Conservation (phyloP, 1,284 basidiomycete species). For the Inonotus hispidus region DNA sequence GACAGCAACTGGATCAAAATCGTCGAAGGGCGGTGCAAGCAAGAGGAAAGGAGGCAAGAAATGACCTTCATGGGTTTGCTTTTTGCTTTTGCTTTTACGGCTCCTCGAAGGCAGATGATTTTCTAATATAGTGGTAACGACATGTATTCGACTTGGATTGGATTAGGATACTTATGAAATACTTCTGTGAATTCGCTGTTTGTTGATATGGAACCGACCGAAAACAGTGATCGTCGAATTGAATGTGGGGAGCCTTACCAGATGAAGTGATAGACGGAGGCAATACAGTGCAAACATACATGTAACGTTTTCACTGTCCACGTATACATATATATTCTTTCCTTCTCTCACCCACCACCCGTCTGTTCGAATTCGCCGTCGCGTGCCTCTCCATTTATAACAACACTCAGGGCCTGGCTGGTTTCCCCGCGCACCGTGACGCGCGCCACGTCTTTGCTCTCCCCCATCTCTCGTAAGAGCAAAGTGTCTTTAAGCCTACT, state of each 20-base stretch:
- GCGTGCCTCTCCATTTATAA: neutral
- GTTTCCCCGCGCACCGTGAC: neutral
- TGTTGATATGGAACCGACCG: neutral
- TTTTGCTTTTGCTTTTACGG: no score
- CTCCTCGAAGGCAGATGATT: no score
- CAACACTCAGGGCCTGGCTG: neutral
- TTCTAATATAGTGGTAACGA: neutral
- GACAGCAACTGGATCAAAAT: neutral
- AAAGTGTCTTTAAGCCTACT: neutral
- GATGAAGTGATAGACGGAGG: no score
- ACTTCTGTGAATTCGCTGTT: neutral
- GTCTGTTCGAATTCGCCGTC: neutral
- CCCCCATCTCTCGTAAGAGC: neutral
- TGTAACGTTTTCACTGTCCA: neutral
- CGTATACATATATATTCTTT: neutral
- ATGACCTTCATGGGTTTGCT: neutral
- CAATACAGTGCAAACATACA: no score
- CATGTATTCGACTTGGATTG: neutral
- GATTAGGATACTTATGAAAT: neutral
- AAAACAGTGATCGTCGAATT: neutral
- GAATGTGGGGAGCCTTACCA: no score
- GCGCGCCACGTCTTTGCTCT: neutral
- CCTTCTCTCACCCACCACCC: neutral
- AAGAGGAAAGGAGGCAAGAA: constrained; percentile 17
- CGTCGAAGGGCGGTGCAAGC: neutral